These are phyloP conservation scores for Phytophthora citrophthora DNA, from an alignment of 352 stramenopile genomes.

Conservation along the genomic window DNA sequence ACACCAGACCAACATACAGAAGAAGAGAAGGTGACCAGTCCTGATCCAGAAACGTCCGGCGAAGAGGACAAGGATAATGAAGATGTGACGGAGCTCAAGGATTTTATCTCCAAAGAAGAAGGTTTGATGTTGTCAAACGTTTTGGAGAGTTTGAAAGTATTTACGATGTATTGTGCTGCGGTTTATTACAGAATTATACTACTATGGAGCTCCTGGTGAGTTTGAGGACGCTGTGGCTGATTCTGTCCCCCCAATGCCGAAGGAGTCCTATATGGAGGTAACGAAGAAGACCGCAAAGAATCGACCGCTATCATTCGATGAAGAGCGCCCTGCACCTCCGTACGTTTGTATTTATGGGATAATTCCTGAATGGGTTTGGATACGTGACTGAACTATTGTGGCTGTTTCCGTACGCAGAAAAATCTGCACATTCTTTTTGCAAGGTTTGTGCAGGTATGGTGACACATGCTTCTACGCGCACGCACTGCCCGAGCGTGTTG, in stretches of 20 bases:
- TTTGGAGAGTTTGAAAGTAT: neutral
- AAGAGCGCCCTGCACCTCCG: conserved; percentile 54
- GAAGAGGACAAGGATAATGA: conserved; percentile 33
- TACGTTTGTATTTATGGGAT: conserved; percentile 33
- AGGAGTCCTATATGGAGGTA: conserved; percentile 65
- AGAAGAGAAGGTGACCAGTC: conserved; percentile 39
- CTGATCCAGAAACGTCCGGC: conserved; percentile 2
- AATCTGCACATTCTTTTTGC: conserved; percentile 85
- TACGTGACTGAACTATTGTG: conserved; percentile 2
- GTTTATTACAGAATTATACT: conserved; percentile 60
- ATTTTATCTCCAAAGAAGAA: conserved; percentile 86
- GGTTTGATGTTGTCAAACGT: conserved; percentile 27
- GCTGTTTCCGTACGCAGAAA: conserved; percentile 44
- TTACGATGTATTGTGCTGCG: conserved; percentile 1
- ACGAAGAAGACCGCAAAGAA: conserved; percentile 52
- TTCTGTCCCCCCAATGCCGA: conserved; percentile 26
- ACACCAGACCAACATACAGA: conserved; percentile 24
- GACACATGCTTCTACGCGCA: conserved; percentile 86
- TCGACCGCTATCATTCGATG: conserved; percentile 38
- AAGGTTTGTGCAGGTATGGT: conserved; percentile 82
- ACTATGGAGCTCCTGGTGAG: conserved; percentile 78
- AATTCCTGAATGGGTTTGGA: neutral
- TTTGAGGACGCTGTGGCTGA: conserved; percentile 45
- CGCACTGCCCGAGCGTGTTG: conserved; percentile 46
- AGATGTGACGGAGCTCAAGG: conserved; percentile 59